Base-by-base conservation (phyloP, 768 basidiomycete species). In the Trametes gibbosa region DNA sequence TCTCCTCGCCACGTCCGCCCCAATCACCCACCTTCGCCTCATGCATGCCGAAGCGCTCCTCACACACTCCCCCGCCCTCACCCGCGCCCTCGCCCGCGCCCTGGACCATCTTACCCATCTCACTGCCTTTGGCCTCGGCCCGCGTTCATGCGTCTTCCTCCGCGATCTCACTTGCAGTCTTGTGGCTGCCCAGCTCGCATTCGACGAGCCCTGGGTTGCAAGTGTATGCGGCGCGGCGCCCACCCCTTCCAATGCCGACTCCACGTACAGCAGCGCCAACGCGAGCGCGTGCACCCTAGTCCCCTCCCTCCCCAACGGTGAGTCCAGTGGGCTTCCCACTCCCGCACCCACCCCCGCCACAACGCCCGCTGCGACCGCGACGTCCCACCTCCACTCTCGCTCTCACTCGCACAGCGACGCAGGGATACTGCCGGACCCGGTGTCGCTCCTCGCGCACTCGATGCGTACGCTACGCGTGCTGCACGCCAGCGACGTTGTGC, bases 131-230 rank as follows among this genome's bases (percentile, higher is more conserved):
- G 49, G 39, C 7, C 24, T 61, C 42, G 59, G 59, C 9, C 59
- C 59, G 12, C 32, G 24, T 7, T 53, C 35, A 3, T 61, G 42
- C 49, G 53, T 43, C 34, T 35, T 55, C 49, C 23, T 61, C 32
- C n/a, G 34, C 23, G 34, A 19, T 12, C 23, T 61, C 3, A n/a
- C 14, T 0, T 54, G 41, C 21, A n/a, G 14, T 7, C 53, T 61
- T 24, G 14, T 56, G 16, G 48, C 55, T 16, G 53, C 24, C 12
- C 34, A 61, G 53, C 25, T 61, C 41, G 35, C 50, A 35, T 61
- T 61, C 16, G 59, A 55, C 53, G 53, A 61, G 35, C n/a, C 17
- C 23, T 61, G 53, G 59, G 59, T 51, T 8, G 40, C 32, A 24
- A n/a, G 49, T 14, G 53, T 56, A 47, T 27, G 19, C 32, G 12